These are phyloP conservation scores for Lagerstroemia speciosa DNA, from an alignment of 345 rosid species.

Conservation along the genomic window DNA sequence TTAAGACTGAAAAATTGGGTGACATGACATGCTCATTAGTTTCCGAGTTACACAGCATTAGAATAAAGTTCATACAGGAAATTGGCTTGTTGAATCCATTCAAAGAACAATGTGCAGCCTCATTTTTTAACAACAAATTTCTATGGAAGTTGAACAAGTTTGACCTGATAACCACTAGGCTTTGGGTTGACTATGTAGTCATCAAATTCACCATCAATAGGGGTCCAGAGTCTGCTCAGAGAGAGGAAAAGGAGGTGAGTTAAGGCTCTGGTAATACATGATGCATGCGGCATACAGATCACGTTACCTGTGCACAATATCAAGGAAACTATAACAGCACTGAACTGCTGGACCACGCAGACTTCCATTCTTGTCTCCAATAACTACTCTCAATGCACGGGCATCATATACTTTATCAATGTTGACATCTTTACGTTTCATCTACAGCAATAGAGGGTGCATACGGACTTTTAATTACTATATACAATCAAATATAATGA, in stretches of 20 bases:
- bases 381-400: conserved; percentile 65
- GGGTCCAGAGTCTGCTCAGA: conserved; percentile 56
- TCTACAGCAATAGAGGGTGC: conserved; percentile 26
- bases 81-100: neutral
- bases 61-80: neutral
- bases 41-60: neutral
- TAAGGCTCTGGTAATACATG: neutral
- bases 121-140: neutral
- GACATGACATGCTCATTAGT: neutral
- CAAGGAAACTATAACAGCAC: conserved; percentile 61
- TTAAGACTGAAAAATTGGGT: neutral
- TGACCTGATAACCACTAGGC: conserved; percentile 75
- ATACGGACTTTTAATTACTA: neutral
- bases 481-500: neutral
- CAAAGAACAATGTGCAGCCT: neutral
- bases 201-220: conserved; percentile 73
- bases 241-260: neutral
- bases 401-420: conserved; percentile 58
- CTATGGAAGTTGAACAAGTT: conserved; percentile 9
- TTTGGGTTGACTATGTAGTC: conserved; percentile 75
- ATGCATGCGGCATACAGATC: neutral
- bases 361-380: conserved; percentile 68
- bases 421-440: conserved; percentile 64
- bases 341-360: conserved; percentile 65
- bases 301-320: conserved; percentile 51